Percentiles rank a stretch among this genome's conserved stretches.
These are phyloP conservation scores for Termitomyces sp. DNA, from an alignment of 768 basidiomycete species.

Conservation along the genomic window DNA sequence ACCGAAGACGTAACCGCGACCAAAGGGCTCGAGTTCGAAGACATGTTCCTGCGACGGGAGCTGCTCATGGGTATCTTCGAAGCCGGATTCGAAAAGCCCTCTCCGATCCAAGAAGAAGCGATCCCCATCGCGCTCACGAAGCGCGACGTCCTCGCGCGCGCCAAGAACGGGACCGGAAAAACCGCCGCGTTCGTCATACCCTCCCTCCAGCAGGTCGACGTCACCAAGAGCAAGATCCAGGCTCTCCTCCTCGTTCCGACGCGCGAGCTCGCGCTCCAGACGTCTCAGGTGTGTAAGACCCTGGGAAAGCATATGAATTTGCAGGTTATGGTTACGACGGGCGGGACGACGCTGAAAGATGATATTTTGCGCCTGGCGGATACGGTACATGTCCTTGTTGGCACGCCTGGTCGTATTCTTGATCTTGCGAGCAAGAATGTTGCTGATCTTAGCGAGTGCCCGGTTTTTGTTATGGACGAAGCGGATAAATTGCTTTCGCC, in stretches of 20 bases:
- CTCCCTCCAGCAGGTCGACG: constrained; percentile 88
- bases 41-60: constrained; percentile 88
- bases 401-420: constrained; percentile 93
- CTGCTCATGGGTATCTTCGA: constrained; percentile 99
- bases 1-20: constrained; percentile 96
- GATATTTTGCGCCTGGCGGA: constrained; percentile 92
- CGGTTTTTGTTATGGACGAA: constrained; percentile 99
- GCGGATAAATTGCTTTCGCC: constrained; percentile 97
- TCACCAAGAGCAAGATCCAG: constrained; percentile 84
- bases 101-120: constrained; percentile 98
- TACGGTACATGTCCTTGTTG: constrained; percentile 92
- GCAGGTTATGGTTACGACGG: constrained; percentile 99
- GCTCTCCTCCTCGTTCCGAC: constrained; percentile 96
- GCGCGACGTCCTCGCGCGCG: constrained; percentile 92
- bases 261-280: constrained; percentile 97
- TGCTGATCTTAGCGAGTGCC: constrained; percentile 91
- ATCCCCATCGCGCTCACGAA: constrained; percentile 93
- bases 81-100: constrained; percentile 95
- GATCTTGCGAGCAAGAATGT: constrained; percentile 92
- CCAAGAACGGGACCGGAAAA: constrained; percentile 97
- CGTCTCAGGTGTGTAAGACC: constrained; percentile 97
- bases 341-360: constrained; percentile 96
- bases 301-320: constrained; percentile 94
- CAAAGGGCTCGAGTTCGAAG: constrained; percentile 94
- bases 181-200: constrained; percentile 99